Evolutionary conservation across 148 eudicot species (phyloP).

Genomic region (Persicaria tinctoria): DNA sequence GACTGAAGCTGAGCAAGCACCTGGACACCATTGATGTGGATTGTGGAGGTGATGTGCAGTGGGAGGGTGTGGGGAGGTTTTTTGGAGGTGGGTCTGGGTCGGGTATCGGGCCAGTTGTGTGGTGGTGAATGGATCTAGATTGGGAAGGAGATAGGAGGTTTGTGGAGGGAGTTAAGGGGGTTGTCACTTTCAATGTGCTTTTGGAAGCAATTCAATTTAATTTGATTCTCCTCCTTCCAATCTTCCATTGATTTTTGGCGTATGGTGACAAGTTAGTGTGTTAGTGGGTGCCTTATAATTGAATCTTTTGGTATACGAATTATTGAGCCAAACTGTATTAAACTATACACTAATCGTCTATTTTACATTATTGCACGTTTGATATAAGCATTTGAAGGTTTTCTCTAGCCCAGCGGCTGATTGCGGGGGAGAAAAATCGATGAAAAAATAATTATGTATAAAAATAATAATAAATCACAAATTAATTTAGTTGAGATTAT

Average conservation of each 20-base stretch:
- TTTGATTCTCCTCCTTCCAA: neutral
- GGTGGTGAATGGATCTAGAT: neutral
- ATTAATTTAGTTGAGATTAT: too few species aligned
- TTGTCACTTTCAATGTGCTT: neutral
- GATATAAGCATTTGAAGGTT: too few species aligned
- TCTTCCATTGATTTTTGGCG: neutral
- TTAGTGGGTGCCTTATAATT: neutral
- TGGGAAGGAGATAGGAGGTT: neutral
- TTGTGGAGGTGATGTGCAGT: slow-evolving; percentile 22
- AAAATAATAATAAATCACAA: too few species aligned
- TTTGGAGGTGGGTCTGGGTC: neutral
- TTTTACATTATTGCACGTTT: too few species aligned
- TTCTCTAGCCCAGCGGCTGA: too few species aligned
- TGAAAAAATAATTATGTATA: too few species aligned
- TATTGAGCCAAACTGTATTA: neutral
- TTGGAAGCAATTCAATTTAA: neutral
- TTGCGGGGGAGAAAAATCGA: too few species aligned
- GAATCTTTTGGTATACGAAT: neutral
- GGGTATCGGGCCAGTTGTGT: slow-evolving; percentile 3
- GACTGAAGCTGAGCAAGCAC: slow-evolving; percentile 35
- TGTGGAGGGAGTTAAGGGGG: neutral
- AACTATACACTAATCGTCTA: too few species aligned
- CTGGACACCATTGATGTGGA: slow-evolving; percentile 45
- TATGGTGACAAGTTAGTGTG: neutral
- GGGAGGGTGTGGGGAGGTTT: neutral